Evolutionary conservation across 2,329 filamentous ascomycete genomes (phyloP), one percentile per base, ranked within the genome.

Genomic region (Sclerotiophoma versabilis): DNA sequence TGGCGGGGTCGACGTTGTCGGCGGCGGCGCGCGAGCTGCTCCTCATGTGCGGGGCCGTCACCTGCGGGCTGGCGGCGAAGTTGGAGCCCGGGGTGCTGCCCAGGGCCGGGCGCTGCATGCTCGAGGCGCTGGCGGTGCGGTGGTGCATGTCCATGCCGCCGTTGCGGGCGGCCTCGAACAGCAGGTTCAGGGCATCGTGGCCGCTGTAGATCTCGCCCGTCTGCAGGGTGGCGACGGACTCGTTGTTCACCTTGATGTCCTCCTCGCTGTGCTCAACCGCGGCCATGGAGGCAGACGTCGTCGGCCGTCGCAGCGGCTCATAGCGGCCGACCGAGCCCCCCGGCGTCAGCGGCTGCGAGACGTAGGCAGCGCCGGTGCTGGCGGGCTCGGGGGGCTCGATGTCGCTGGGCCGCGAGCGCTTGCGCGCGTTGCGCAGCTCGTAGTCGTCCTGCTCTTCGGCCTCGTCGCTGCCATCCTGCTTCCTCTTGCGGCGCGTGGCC

Each of bases 401-500:
- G 26, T 78, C 78, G 48, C 79, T 76, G 34, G 77, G 74, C 42
- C 84, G 81, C 56, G 84, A 70, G 57, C 88, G 84, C 76, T 92
- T 92, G 57, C 90, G 83, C 37, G 88, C 89, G 75, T 91, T 91
- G 64, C 89, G 85, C 26, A 89, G 72, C 54, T 89, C 85, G 72
- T 91, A 91, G 60, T 91, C 88, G 64, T 72, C 73, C 14, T 70
- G 77, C 27, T 79, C 77, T 2, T 80, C 76, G 7, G 68, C 62
- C 25, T 76, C 77, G 8, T 80, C 79, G 10, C 72, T 74, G 46
- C 74, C 76, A 52, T 79, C 81, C 22, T 79, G 85, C 82, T 95
- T 96, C 72, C 92, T 87, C 86, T 98, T 98, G 71, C 95, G 87
- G 44, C 95, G 85, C 26, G 93, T 98, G 17, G 92, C 91, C 59